These are phyloP conservation scores for Aureobasidium lini DNA, from an alignment of 2,329 filamentous ascomycete species.

Conservation along the genomic window DNA sequence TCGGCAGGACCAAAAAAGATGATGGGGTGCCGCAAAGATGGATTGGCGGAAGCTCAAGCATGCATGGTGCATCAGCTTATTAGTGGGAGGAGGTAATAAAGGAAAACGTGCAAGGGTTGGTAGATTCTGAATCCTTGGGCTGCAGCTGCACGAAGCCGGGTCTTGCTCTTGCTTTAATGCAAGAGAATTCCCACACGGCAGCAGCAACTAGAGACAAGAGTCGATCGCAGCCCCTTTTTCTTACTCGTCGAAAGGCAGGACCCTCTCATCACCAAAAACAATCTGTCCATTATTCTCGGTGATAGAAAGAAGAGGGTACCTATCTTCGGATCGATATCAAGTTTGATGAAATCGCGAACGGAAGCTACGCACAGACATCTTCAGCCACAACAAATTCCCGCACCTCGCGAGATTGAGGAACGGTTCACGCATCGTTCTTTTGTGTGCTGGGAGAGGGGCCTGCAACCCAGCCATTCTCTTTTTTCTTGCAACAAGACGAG, in stretches of 20 bases:
- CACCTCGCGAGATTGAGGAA: conserved; percentile 10
- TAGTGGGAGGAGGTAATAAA: conserved; percentile 1
- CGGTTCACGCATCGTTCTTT: background rate
- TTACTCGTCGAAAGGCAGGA: conserved; percentile 1
- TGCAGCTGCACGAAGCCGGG: background rate
- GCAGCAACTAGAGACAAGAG: background rate
- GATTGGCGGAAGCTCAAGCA: background rate
- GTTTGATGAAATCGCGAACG: conserved; percentile 6
- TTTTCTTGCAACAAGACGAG: background rate
- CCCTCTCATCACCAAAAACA: background rate
- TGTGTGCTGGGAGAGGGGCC: background rate
- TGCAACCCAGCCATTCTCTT: conserved; percentile 2
- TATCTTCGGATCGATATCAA: background rate
- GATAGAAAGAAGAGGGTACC: background rate
- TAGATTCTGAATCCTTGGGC: background rate
- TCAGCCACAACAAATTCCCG: conserved; percentile 12
- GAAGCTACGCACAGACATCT: background rate
- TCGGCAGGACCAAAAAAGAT: conserved; percentile 8
- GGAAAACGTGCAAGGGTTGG: conserved; percentile 10
- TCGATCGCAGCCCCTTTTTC: background rate
- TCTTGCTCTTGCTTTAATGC: background rate
- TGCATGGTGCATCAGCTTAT: background rate
- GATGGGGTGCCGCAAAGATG: conserved; percentile 6
- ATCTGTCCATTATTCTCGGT: background rate
- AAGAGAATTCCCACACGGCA: background rate